Conservation (phyloP, 768 basidiomycete genomes). For the Boletus barrowsii region DNA sequence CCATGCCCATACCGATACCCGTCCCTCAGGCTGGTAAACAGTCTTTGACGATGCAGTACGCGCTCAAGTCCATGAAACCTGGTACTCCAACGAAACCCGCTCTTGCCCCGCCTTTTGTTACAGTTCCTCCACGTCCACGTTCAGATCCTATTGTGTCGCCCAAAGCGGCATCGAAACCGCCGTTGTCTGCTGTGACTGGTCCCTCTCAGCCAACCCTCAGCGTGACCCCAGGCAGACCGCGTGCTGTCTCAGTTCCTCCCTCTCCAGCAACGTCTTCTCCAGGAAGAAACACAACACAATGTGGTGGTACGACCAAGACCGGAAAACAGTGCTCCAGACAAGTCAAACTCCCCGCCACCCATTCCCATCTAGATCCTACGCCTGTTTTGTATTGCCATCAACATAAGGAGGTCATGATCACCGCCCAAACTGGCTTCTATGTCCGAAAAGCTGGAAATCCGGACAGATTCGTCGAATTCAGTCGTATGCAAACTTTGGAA, state of each 20-base stretch:
- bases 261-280: slow-evolving; percentile 19
- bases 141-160: slow-evolving; percentile 29
- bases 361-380: slow-evolving; percentile 24
- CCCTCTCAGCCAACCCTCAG: slow-evolving; percentile 11
- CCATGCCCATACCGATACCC: slow-evolving; percentile 33
- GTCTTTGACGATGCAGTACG: slow-evolving; percentile 22
- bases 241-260: slow-evolving; percentile 16
- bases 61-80: slow-evolving; percentile 16
- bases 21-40: slow-evolving; percentile 22
- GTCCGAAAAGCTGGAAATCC: slow-evolving; percentile 39
- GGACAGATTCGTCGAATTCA: slow-evolving; percentile 53
- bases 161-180: not conserved
- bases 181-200: slow-evolving; percentile 1
- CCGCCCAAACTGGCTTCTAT: slow-evolving; percentile 52
- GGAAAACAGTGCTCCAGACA: slow-evolving; percentile 60
- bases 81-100: slow-evolving; percentile 11
- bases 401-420: slow-evolving; percentile 55
- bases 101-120: slow-evolving; percentile 18
- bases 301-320: slow-evolving; percentile 61
- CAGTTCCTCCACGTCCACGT: slow-evolving; percentile 30
- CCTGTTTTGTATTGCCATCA: slow-evolving; percentile 57
- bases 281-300: slow-evolving; percentile 39
- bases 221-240: slow-evolving; percentile 20
- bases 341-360: slow-evolving; percentile 43
- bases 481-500: slow-evolving; percentile 37